Evolutionary conservation across 352 stramenopile species (phyloP).

Genomic region (Globisporangium viniferum): DNA sequence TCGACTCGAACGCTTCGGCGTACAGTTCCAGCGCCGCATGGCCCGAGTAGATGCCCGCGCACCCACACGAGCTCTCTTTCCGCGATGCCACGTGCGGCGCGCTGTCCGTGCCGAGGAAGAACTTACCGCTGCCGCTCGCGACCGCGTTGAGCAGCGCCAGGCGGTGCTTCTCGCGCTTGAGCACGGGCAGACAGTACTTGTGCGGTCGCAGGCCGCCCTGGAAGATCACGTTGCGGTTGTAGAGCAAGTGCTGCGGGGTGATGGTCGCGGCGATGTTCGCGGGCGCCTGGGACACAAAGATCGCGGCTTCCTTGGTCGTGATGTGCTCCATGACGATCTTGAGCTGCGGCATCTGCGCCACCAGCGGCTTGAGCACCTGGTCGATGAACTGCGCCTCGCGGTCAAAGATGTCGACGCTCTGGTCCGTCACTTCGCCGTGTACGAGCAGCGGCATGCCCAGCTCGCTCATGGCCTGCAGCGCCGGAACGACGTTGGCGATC

Average conservation of each 20-base stretch:
- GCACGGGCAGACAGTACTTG: slow-evolving; percentile 99
- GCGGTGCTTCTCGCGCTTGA: slow-evolving; percentile 95
- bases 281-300: slow-evolving; percentile 89
- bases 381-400: slow-evolving; percentile 96
- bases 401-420: slow-evolving; percentile 97
- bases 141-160: slow-evolving; percentile 89
- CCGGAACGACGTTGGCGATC: slow-evolving; percentile 92
- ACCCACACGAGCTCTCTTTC: slow-evolving; percentile 93
- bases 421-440: slow-evolving; percentile 96
- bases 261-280: slow-evolving; percentile 96
- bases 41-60: slow-evolving; percentile 96
- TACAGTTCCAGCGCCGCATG: slow-evolving; percentile 97
- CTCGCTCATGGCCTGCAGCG: slow-evolving; percentile 72
- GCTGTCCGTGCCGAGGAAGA: slow-evolving; percentile 98
- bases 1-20: slow-evolving; percentile 95
- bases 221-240: slow-evolving; percentile 97
- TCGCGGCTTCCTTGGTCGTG: slow-evolving; percentile 94
- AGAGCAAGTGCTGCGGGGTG: slow-evolving; percentile 99
- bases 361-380: slow-evolving; percentile 92
- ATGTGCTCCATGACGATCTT: slow-evolving; percentile 99
- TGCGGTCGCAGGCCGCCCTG: slow-evolving; percentile 96
- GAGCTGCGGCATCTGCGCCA: slow-evolving; percentile 90
- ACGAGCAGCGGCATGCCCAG: slow-evolving; percentile 94
- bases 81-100: slow-evolving; percentile 91
- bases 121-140: slow-evolving; percentile 92